Evolutionary conservation across 192 early-diverging fungal species (phyloP).

Genomic region (Dimargaris xerosporica): DNA sequence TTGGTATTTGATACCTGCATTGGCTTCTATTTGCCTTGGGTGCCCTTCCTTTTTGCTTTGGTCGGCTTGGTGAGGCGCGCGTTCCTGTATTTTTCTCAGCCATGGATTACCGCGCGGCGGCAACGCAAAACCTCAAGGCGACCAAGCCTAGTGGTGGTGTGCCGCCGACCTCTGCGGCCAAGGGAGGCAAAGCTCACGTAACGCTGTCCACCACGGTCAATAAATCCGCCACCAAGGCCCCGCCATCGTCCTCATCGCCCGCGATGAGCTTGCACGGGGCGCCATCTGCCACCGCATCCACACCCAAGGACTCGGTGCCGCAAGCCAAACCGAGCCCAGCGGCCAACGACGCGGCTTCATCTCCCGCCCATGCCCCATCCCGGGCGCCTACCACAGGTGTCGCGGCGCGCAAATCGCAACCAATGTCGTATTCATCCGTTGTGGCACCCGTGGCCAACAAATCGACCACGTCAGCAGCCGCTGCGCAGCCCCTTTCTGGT

Average conservation of each 20-base stretch:
- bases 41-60: too few relatives aligned
- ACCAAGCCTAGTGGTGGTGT: background rate
- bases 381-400: background rate
- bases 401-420: too few relatives aligned
- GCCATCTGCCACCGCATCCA: background rate
- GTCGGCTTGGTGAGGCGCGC: too few relatives aligned
- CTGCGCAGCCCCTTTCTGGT: background rate
- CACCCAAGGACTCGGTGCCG: background rate
- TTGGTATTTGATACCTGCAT: too few relatives aligned
- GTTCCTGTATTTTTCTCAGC: background rate
- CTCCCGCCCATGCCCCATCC: background rate
- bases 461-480: background rate
- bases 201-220: background rate
- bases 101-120: slow-evolving; percentile 6
- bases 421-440: too few relatives aligned
- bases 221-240: background rate
- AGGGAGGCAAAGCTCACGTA: background rate
- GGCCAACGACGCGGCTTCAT: background rate
- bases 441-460: background rate
- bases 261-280: background rate
- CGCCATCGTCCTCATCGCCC: background rate
- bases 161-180: background rate
- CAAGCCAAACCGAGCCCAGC: background rate
- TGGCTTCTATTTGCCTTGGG: too few relatives aligned
- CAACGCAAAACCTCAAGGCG: background rate